A percentile compares a stretch with the other conserved stretches of the same genome.
phyloP scores from a whole-genome alignment of 2,329 filamentous ascomycete genomes.

The Calycina marina region DNA sequence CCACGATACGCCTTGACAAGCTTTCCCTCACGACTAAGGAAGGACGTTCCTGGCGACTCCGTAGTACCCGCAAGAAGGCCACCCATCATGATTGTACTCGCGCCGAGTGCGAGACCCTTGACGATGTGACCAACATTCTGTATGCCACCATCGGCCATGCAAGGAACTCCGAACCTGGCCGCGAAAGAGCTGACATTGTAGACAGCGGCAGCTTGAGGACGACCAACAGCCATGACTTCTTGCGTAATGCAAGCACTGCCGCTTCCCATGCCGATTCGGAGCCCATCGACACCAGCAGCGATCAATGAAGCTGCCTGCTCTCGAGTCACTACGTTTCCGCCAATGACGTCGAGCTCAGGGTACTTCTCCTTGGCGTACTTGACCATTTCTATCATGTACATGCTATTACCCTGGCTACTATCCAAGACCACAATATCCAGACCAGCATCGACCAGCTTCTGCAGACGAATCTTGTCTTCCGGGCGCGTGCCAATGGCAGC shows the following conservation, averaged over 20 bases:
- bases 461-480: conserved; percentile 76
- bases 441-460: conserved; percentile 83
- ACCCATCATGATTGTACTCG: conserved; percentile 98
- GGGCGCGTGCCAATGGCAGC: conserved; percentile 91
- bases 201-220: conserved; percentile 87
- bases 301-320: conserved; percentile 91
- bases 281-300: conserved; percentile 83
- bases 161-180: conserved; percentile 85
- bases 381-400: conserved; percentile 98
- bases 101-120: conserved; percentile 89
- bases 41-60: conserved; percentile 92
- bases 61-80: conserved; percentile 93
- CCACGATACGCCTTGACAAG: conserved; percentile 98
- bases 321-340: conserved; percentile 93
- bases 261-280: conserved; percentile 97
- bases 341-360: conserved; percentile 84
- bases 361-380: conserved; percentile 84
- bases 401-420: conserved; percentile 93
- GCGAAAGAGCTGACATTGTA: conserved; percentile 84
- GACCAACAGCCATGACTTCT: conserved; percentile 97
- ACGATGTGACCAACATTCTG: conserved; percentile 99
- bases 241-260: conserved; percentile 98
- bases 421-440: conserved; percentile 92
- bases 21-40: conserved; percentile 91
- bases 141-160: conserved; percentile 94